Evolutionary conservation across 2,329 filamentous ascomycete species (phyloP).

Genomic region (Monilinia aucupariae): DNA sequence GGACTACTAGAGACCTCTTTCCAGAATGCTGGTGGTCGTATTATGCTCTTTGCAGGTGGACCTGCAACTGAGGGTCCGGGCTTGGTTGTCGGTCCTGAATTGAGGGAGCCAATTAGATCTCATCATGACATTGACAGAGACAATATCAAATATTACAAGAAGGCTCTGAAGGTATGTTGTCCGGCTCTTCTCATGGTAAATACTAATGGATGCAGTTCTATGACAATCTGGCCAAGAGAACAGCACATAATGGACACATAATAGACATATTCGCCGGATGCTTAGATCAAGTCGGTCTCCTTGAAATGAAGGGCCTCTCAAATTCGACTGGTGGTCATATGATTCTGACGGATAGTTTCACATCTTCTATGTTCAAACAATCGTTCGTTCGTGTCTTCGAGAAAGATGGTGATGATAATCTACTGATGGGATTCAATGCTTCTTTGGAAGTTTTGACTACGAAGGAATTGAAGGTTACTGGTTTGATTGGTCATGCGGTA

Average conservation of each 20-base stretch:
- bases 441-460: slow-evolving; percentile 93
- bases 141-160: slow-evolving; percentile 99
- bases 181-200: not conserved
- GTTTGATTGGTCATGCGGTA: slow-evolving; percentile 91
- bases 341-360: slow-evolving; percentile 97
- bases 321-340: slow-evolving; percentile 98
- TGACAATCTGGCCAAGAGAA: slow-evolving; percentile 86
- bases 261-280: slow-evolving; percentile 98
- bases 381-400: slow-evolving; percentile 97
- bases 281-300: slow-evolving; percentile 89
- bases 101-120: slow-evolving; percentile 93
- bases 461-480: slow-evolving; percentile 97
- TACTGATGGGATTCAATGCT: slow-evolving; percentile 97
- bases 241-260: slow-evolving; percentile 93
- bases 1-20: slow-evolving; percentile 91
- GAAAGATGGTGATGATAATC: slow-evolving; percentile 89
- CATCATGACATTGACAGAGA: slow-evolving; percentile 98
- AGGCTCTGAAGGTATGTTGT: slow-evolving; percentile 75
- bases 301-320: slow-evolving; percentile 96
- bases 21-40: slow-evolving; percentile 87
- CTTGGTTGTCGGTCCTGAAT: slow-evolving; percentile 91
- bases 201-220: slow-evolving; percentile 65
- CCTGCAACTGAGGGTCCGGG: slow-evolving; percentile 93
- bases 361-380: slow-evolving; percentile 98
- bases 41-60: slow-evolving; percentile 96